Evolutionary conservation across 768 basidiomycete species (phyloP), one percentile per base, ranked within the genome.

Genomic region (Boletus coccyginus): DNA sequence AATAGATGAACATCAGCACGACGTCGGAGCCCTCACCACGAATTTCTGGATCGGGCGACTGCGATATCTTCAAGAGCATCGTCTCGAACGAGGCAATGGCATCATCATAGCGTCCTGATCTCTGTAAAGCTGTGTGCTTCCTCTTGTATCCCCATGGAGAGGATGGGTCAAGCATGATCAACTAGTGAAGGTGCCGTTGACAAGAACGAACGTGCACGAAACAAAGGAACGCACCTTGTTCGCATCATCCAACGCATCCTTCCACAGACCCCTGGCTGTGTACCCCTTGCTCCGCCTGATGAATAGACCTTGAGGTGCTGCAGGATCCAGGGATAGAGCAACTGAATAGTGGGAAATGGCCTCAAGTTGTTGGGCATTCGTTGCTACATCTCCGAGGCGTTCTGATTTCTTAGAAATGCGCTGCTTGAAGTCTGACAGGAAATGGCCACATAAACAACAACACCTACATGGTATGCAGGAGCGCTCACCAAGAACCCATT

Each of bases 41-140:
- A 12, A 39, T 16, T 6, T 24, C 32, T 7, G 21, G 33, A 33
- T 51, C 17, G 4, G 24, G 19, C 5, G 60, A 61, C 16, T 59
- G 29, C 4, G 14, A 17, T 13, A 52, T 35, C 46, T 41, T 51
- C 6, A 27, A 55, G 9, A 61, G 39, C 58, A 55, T 61, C 2
- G 3, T 32, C 27, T 60, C 42, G 12, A 47, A 49, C 19, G 41
- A 35, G 4, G 14, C n/a, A 9, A 52, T 42, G 1, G 46, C 53
- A 21, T 43, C 16, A 1, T 32, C 39, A 14, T 53, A 36, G 6
- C 19, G 11, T n/a, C 41, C 53, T 5, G 38, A 31, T 19, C 39
- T 11, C 3, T 9, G 36, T 32, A 21, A 47, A 13, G 36, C 44
- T 3, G 29, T 6, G 13, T 39, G 19, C 46, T 53, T 40, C 27